Base-by-base conservation (phyloP, 2,329 filamentous ascomycete species). In the Penicillium sp. region DNA sequence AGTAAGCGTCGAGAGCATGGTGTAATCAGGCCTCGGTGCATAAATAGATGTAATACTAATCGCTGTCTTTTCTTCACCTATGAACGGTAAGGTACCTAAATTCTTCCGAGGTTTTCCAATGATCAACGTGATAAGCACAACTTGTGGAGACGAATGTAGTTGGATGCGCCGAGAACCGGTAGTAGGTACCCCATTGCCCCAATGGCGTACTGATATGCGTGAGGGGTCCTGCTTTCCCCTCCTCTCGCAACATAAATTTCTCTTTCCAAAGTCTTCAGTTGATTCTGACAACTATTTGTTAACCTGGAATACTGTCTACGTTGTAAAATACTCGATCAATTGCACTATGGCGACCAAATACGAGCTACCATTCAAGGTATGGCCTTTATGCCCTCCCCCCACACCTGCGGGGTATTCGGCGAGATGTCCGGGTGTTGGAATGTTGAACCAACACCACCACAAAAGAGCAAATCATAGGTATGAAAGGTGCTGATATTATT, bases 281-380 rank as follows among this genome's bases (percentile, higher is more conserved):
- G 8, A 25, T 25, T 8, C 7, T 25, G 22, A 25, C 22, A 25
- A 25, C 22, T 25, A 25, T 6, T 7, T 25, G 19, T 22, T 7
- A 14, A 33, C 2, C 14, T n/a, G n/a, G n/a, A 6, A n/a, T 5
- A 5, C 13, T 14, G 3, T 14, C n/a, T n/a, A n/a, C n/a, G n/a
- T n/a, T n/a, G 22, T 25, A 8, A 16, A 14, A 7, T 40, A 14
- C 5, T 33, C 29, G 7, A 41, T 25, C 13, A 13, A 30, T 25
- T 19, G 5, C 42, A 58, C 16, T 11, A 71, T 70, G 68, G 56
- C 64, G 25, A 60, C 62, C 11, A 49, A 69, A 33, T 72, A 72
- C 33, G 46, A 69, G 40, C 52, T 72, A 2, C 70, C 70, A 4
- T 72, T 72, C 53, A 55, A 68, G 63, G 69, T 72, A 62, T 50